Evolutionary conservation across 2,329 filamentous ascomycete species (phyloP), one percentile per base, ranked within the genome.

Genomic region (Colletotrichum gigasporum): DNA sequence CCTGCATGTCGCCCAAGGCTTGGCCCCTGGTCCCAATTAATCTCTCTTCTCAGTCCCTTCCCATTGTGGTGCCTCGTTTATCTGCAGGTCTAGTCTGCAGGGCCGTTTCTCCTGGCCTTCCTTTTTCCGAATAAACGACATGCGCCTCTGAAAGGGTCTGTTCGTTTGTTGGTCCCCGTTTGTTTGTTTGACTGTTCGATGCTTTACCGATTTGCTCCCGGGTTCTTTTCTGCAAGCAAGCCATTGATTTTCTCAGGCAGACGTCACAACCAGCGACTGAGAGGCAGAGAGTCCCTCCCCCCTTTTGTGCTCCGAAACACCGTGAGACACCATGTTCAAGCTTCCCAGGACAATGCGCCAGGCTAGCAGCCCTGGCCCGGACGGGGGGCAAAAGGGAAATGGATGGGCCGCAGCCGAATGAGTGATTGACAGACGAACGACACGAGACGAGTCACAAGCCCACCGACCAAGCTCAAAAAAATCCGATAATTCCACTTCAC

Each of bases 51-150:
- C 37, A 32, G 48, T 53, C 22, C 30, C 35, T 54, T 37, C 37
- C 45, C 26, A 54, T 44, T 56, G 39, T 47, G 26, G 20, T 14
- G 24, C 47, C 56, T 61, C 61, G 61, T 64, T 61, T 64, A 64
- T 64, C 61, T 61, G 61, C 48, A 64, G 55, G 45, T 37, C 24
- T 20, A 42, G 47, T 7, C 20, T 50, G 32, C 42, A 57, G 41
- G 34, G 51, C 32, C 26, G 41, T 47, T 55, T 26, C 12, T 20
- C 16, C 34, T 34, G 28, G 53, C 59, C 53, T 51, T 63, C 44
- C n/a, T 55, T 53, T 18, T 50, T 54, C 26, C 32, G 39, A 54
- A 64, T 20, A 20, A 56, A 61, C 41, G 55, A 61, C 39, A 45
- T 28, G 32, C 47, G 26, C 41, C 32, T 12, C 24, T 20, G n/a